phyloP scores from a whole-genome alignment of 2,329 filamentous ascomycete genomes.

The Exserohilum rostratum region DNA sequence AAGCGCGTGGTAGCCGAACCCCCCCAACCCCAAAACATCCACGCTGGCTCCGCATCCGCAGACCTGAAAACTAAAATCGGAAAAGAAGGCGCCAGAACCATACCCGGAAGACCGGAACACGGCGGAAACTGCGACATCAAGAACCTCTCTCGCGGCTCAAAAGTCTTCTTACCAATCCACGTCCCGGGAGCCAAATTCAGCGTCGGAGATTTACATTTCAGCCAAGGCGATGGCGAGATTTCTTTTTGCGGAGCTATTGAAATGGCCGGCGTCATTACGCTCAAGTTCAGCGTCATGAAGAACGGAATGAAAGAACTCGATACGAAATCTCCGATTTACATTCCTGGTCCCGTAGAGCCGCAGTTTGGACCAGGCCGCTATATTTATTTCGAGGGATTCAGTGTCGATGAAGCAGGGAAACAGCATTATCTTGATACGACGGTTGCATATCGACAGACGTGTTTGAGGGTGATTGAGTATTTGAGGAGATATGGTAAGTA shows the following conservation, averaged over 20 bases:
- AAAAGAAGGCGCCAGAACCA: constrained; percentile 79
- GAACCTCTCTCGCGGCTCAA: constrained; percentile 77
- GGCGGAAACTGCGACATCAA: constrained; percentile 94
- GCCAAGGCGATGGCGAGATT: constrained; percentile 88
- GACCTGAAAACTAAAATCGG: constrained; percentile 70
- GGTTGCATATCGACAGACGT: constrained; percentile 84
- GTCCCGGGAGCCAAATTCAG: constrained; percentile 86
- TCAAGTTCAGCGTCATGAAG: constrained; percentile 89
- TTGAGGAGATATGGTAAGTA: constrained; percentile 70
- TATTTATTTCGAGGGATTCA: constrained; percentile 89
- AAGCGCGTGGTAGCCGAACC: constrained; percentile 77
- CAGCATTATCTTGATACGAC: constrained; percentile 89
- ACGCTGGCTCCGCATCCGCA: constrained; percentile 69
- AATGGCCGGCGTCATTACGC: constrained; percentile 89
- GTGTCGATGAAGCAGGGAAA: constrained; percentile 84
- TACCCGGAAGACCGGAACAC: constrained; percentile 83
- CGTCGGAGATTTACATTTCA: constrained; percentile 88
- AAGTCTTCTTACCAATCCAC: constrained; percentile 87
- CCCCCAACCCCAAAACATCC: constrained; percentile 72
- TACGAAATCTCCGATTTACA: constrained; percentile 83
- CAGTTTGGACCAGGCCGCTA: constrained; percentile 83
- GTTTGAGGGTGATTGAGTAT: constrained; percentile 79
- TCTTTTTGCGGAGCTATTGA: constrained; percentile 80
- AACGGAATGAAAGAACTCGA: constrained; percentile 74
- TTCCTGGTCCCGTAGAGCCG: constrained; percentile 85